These are phyloP conservation scores for Hanseniaspora taiwanica DNA, from an alignment of 805 yeast genomes.

Conservation along the genomic window DNA sequence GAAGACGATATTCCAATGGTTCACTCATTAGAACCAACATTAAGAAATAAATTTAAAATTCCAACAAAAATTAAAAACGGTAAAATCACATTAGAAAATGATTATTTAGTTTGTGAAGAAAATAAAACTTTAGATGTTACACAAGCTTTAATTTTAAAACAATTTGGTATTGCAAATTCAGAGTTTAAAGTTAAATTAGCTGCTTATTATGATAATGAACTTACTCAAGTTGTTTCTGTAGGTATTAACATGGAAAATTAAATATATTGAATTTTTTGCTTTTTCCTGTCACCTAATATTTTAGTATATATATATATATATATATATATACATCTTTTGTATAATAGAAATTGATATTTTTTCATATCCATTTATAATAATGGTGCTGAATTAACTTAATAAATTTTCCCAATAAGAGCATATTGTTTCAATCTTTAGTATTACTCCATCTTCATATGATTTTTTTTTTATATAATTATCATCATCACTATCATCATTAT, in stretches of 20 bases:
- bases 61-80: slow-evolving; percentile 89
- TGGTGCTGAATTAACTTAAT: too few species aligned
- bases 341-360: too few species aligned
- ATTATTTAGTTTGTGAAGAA: slow-evolving; percentile 64
- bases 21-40: slow-evolving; percentile 86
- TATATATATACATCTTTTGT: too few species aligned
- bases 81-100: slow-evolving; percentile 63
- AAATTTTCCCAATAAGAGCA: too few species aligned
- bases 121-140: slow-evolving; percentile 78
- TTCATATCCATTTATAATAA: too few species aligned
- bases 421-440: too few species aligned
- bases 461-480: too few species aligned
- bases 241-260: slow-evolving; percentile 18
- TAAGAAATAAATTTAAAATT: slow-evolving; percentile 77
- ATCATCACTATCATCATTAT: too few species aligned
- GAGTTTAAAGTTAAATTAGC: slow-evolving; percentile 72
- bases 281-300: too few species aligned
- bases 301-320: too few species aligned
- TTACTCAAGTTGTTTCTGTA: slow-evolving; percentile 21
- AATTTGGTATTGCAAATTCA: slow-evolving; percentile 89
- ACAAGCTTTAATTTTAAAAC: slow-evolving; percentile 84
- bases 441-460: too few species aligned
- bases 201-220: slow-evolving; percentile 67
- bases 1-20: slow-evolving; percentile 97
- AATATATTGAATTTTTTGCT: not conserved